These are phyloP conservation scores for Lathyrus oleraceus DNA, from an alignment of 306 rosid species.

Conservation along the genomic window DNA sequence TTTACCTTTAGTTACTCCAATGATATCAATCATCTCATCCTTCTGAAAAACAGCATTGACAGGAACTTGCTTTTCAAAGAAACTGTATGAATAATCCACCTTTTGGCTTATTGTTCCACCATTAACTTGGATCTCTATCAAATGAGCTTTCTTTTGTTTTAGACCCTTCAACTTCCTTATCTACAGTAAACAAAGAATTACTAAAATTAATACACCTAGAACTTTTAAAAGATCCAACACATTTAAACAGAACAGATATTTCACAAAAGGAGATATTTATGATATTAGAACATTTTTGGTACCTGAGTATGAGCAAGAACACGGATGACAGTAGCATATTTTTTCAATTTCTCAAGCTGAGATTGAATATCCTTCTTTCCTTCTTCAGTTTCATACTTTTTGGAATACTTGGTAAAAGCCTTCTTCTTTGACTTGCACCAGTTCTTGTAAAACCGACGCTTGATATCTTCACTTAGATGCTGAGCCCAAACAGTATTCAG, in stretches of 20 bases:
- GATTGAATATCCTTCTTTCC: constrained; percentile 62
- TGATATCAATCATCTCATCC: constrained; percentile 84
- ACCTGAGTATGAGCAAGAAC: constrained; percentile 90
- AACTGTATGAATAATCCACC: constrained; percentile 69
- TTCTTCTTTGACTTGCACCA: constrained; percentile 84
- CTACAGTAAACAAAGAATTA: constrained; percentile 31
- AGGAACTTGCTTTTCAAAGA: constrained; percentile 82
- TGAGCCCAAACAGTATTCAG: constrained; percentile 79
- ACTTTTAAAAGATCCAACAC: not conserved
- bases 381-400: constrained; percentile 56
- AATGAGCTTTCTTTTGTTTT: constrained; percentile 86
- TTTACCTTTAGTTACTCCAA: constrained; percentile 88
- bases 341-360: constrained; percentile 68
- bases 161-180: constrained; percentile 82
- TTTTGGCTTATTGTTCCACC: constrained; percentile 72
- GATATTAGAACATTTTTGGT: not conserved
- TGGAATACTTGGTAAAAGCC: constrained; percentile 68
- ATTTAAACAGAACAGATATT: not conserved
- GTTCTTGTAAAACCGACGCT: constrained; percentile 75
- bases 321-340: constrained; percentile 61
- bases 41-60: constrained; percentile 82
- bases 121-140: constrained; percentile 86
- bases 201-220: not conserved
- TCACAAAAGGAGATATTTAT: not conserved
- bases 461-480: constrained; percentile 76